Percentiles rank a stretch among this genome's conserved stretches.
These are phyloP conservation scores for Cyclotella baltica DNA, from an alignment of 108 stramenopile species.

Conservation along the genomic window DNA sequence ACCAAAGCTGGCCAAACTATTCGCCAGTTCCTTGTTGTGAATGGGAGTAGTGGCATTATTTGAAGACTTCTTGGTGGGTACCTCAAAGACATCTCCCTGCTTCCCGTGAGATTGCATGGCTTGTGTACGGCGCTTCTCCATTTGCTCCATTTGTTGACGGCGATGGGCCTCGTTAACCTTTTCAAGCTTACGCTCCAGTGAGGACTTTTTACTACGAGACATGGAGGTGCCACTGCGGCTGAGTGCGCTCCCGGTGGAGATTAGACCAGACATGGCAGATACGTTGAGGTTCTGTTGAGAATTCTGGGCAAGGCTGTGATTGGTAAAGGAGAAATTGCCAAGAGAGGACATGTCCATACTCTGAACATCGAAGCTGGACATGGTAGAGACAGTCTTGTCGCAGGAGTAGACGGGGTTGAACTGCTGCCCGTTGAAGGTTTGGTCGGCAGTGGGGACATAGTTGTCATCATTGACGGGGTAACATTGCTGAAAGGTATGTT, in stretches of 20 bases:
- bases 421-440: conserved; percentile 21
- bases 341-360: conserved; percentile 51
- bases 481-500: conserved; percentile 22
- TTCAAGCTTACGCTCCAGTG: conserved; percentile 52
- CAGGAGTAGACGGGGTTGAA: conserved; percentile 33
- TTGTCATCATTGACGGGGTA: conserved; percentile 20
- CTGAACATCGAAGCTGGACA: conserved; percentile 37
- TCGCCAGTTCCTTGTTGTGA: conserved; percentile 17
- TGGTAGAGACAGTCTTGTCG: conserved; percentile 48
- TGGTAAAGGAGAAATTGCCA: conserved; percentile 38
- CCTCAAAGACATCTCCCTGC: conserved; percentile 2
- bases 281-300: conserved; percentile 26
- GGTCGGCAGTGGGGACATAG: not conserved
- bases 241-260: conserved; percentile 19
- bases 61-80: conserved; percentile 18
- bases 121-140: conserved; percentile 15
- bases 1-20: conserved; percentile 20
- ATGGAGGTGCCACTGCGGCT: conserved; percentile 14
- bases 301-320: not conserved
- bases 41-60: not conserved
- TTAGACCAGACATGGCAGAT: conserved; percentile 31
- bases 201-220: conserved; percentile 24
- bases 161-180: conserved; percentile 45
- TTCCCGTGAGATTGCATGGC: conserved; percentile 2
- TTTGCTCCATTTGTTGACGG: conserved; percentile 35